Conservation (phyloP, 495 filamentous ascomycete genomes). For the Penicillium parvum region DNA sequence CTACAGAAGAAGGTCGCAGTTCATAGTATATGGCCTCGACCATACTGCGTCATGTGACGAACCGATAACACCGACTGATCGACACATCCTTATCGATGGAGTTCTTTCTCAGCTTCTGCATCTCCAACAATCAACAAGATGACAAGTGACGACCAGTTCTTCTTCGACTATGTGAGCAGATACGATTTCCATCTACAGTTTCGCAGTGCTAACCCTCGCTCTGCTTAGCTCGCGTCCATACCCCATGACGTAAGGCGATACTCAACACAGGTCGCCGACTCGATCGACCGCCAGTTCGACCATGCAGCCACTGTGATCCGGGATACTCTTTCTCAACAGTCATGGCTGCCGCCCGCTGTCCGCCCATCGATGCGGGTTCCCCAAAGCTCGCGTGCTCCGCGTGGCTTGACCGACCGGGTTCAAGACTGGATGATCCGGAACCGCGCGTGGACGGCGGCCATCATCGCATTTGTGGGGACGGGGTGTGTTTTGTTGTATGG, state of each 20-base stretch:
- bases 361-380: slow-evolving; percentile 52
- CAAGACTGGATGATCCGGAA: slow-evolving; percentile 64
- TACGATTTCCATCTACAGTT: neutral
- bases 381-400: slow-evolving; percentile 41
- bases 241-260: slow-evolving; percentile 65
- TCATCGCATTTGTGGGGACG: slow-evolving; percentile 65
- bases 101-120: slow-evolving; percentile 8
- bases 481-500: slow-evolving; percentile 62
- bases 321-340: slow-evolving; percentile 55
- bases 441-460: slow-evolving; percentile 62
- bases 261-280: slow-evolving; percentile 63
- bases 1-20: too few relatives aligned
- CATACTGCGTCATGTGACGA: slow-evolving; percentile 5
- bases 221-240: slow-evolving; percentile 68
- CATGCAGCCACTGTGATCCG: slow-evolving; percentile 57
- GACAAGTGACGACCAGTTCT: slow-evolving; percentile 51
- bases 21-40: too few relatives aligned
- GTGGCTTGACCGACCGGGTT: slow-evolving; percentile 35
- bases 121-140: slow-evolving; percentile 35
- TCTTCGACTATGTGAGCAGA: slow-evolving; percentile 45
- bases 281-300: slow-evolving; percentile 73
- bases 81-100: slow-evolving; percentile 17
- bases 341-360: slow-evolving; percentile 66
- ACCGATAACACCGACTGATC: slow-evolving; percentile 11
- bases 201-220: slow-evolving; percentile 8